Base-by-base conservation (phyloP, 225 moss, liverwort and hornwort genomes). In the Polytrichum commune region DNA sequence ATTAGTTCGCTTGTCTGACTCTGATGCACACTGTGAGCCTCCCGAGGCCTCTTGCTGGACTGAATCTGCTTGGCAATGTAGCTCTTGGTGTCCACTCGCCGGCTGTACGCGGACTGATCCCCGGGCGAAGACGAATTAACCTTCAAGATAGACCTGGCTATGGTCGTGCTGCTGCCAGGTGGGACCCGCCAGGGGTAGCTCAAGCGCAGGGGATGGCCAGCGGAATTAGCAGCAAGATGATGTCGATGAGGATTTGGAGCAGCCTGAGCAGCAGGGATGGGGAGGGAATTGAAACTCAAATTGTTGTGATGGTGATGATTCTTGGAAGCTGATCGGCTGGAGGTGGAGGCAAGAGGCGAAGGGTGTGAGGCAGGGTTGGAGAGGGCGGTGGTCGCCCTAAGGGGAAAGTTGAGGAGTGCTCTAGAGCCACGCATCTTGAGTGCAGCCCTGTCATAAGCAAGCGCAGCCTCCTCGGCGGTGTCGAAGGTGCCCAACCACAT, bases 381-480 rank as follows among this genome's bases (percentile, higher is more conserved):
- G 35, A 88, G 76, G 23, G 87, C 87, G 0, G 70, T 79, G 26
- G 84, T 84, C 27, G 84, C 87, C 81, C 77, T 75, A 58, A 88
- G 84, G 10, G 87, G 87, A 65, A 88, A 88, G 70, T 88, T 88
- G 19, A 88, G 67, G 46, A 88, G 79, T 5, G 87, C 87, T 1
- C 87, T 74, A 0, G 87, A 88, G 73, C 87, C 87, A 64, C 87
- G 81, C 87, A 88, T 88, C 79, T 88, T 79, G 69, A 88, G 84
- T 22, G 87, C 87, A 4, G 87, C 87, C 53, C 85, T 79, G 27
- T 89, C 88, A 66, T 89, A 89, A 55, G 88, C 88, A 19, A 86
- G 5, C 6, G 88, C 88, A 25, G 88, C 85, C 58, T 74, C 80
- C 71, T 89, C 88, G 1, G 85, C 85, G 0, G 85, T 86, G 72